Base-by-base conservation (phyloP, 1,284 basidiomycete species). In the Cryptococcus amylolentus region DNA sequence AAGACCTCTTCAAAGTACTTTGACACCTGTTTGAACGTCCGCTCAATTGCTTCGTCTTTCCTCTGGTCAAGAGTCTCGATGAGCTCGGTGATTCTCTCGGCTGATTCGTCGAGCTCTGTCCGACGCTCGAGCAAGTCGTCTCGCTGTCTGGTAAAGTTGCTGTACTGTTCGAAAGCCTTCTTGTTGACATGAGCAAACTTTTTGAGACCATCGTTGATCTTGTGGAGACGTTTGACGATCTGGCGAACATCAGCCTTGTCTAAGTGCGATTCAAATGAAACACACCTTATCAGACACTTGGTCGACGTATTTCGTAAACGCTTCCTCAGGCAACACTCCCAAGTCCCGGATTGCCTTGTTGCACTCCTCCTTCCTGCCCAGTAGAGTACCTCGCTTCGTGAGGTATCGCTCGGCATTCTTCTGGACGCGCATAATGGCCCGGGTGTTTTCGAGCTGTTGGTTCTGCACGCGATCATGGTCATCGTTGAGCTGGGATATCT, bases 161-260 rank as follows among this genome's bases (percentile, higher is more conserved):
- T 91, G 81, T 96, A 98, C 76, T 98, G 93, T 76, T 99, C 96
- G 70, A 97, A 95, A 1, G 95, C 96, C 77, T 98, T 98, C 81
- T 98, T 98, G 82, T 99, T 99, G 64, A 98, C 95, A 71, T 98
- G 94, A 0, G 91, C 88, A 69, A 93, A 98, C 76, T 94, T 94
- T 76, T 95, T 97, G 62, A 99, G 81, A 31, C 85, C 84, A 67
- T 97, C 93, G 69, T 97, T 94, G 62, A 93, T 87, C 26, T 83
- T 83, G 69, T 96, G 93, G 39, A 98, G 82, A 63, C 88, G 88
- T 79, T 91, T 94, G 65, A 95, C 84, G 40, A 98, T 82, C 90
- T 95, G 66, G 20, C 27, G 52, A 52, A 31, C 23, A 31, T 61
- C 37, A 56, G 39, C 41, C 18, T 16, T 23, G n/a, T 12, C 47